phyloP scores from a whole-genome alignment of 768 basidiomycete genomes.

The Botryobasidium botryosum region DNA sequence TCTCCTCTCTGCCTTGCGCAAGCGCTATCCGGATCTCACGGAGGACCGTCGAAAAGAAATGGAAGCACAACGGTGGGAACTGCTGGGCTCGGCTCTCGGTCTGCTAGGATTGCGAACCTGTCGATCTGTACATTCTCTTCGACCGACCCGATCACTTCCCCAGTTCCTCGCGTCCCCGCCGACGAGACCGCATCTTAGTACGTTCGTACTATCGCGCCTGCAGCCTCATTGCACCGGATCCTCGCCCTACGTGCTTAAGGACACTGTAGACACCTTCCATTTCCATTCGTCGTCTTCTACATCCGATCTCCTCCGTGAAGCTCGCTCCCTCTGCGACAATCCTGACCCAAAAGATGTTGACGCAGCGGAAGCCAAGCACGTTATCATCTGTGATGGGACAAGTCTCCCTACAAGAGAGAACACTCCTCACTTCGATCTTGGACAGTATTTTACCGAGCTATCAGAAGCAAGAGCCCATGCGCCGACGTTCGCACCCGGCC shows the following conservation, averaged over 20 bases:
- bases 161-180: slow-evolving; percentile 39
- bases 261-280: slow-evolving; percentile 58
- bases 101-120: slow-evolving; percentile 28
- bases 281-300: slow-evolving; percentile 31
- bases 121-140: slow-evolving; percentile 6
- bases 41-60: slow-evolving; percentile 10
- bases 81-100: slow-evolving; percentile 23
- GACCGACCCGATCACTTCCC: slow-evolving; percentile 31
- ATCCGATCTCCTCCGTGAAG: slow-evolving; percentile 18
- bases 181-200: slow-evolving; percentile 23
- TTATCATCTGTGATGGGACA: slow-evolving; percentile 14
- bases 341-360: slow-evolving; percentile 19
- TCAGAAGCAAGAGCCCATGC: slow-evolving; percentile 2
- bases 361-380: slow-evolving; percentile 20
- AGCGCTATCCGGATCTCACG: slow-evolving; percentile 12
- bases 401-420: slow-evolving; percentile 20
- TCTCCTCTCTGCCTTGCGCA: slow-evolving; percentile 15
- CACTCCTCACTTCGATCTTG: slow-evolving; percentile 61
- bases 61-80: slow-evolving; percentile 19
- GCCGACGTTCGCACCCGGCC: not conserved
- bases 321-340: slow-evolving; percentile 10
- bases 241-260: slow-evolving; percentile 13
- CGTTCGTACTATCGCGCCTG: slow-evolving; percentile 7
- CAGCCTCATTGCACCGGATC: not conserved
- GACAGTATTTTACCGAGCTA: slow-evolving; percentile 40